Conservation (phyloP, 306 rosid species). For the Betula pendula region DNA sequence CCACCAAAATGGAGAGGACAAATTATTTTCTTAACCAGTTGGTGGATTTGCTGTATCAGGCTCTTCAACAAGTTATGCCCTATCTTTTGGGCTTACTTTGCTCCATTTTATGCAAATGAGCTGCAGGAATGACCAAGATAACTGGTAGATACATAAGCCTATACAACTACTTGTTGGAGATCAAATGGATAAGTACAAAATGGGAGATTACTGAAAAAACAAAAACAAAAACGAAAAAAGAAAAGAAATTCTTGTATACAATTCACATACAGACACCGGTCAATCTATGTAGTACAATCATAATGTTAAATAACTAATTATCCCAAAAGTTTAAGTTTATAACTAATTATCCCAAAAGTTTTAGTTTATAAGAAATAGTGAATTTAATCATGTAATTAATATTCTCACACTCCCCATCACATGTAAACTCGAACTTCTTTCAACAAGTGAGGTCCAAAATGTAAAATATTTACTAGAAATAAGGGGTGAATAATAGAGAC, state of each 20-base stretch:
- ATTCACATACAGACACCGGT: not conserved
- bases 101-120: not conserved
- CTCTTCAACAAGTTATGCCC: not conserved
- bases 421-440: too few relatives aligned
- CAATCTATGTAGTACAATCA: not conserved
- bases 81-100: not conserved
- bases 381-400: too few relatives aligned
- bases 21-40: not conserved
- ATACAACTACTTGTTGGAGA: not conserved
- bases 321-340: too few relatives aligned
- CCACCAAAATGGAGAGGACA: not conserved
- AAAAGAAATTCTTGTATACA: not conserved
- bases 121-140: slow-evolving; percentile 1
- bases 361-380: too few relatives aligned
- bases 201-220: not conserved
- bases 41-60: not conserved
- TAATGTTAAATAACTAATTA: not conserved
- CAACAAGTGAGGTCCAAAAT: too few relatives aligned
- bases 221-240: not conserved
- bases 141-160: not conserved
- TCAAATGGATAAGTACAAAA: not conserved
- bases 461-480: too few relatives aligned
- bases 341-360: too few relatives aligned
- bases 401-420: too few relatives aligned
- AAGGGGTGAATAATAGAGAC: too few relatives aligned